phyloP scores from a whole-genome alignment of 2,329 filamentous ascomycete species.

The Pseudogymnoascus sp. region DNA sequence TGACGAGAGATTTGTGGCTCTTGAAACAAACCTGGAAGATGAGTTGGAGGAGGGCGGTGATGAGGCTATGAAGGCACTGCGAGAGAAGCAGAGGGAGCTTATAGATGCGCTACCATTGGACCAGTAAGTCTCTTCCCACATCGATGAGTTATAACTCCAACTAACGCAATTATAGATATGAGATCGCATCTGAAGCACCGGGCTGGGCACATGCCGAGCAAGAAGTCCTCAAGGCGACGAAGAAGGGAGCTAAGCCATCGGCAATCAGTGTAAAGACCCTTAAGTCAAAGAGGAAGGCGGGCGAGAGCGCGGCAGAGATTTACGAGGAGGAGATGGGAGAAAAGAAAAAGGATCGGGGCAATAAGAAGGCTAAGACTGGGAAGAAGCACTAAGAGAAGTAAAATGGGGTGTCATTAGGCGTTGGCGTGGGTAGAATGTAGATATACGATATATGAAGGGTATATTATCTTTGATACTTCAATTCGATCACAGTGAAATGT shows the following conservation, averaged over 20 bases:
- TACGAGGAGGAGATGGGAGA: constrained; percentile 53
- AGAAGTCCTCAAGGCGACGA: constrained; percentile 53
- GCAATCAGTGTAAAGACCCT: constrained; percentile 77
- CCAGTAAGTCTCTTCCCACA: constrained; percentile 48
- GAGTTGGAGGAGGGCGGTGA: constrained; percentile 80
- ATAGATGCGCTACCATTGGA: constrained; percentile 88
- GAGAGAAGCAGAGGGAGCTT: constrained; percentile 74
- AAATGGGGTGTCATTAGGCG: constrained; percentile 2
- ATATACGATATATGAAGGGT: constrained; percentile 1
- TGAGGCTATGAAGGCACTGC: constrained; percentile 61
- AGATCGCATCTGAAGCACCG: constrained; percentile 53
- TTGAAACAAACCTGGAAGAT: constrained; percentile 65
- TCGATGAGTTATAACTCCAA: background rate
- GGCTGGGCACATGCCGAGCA: constrained; percentile 67
- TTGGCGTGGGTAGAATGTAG: constrained; percentile 1
- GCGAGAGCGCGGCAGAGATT: constrained; percentile 49
- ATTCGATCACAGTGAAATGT: background rate
- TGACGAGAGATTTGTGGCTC: constrained; percentile 58
- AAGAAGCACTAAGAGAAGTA: constrained; percentile 18
- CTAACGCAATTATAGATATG: constrained; percentile 43
- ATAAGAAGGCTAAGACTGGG: constrained; percentile 47
- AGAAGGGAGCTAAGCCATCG: constrained; percentile 47
- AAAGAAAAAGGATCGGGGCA: constrained; percentile 33
- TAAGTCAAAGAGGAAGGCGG: constrained; percentile 69
- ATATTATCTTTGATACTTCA: constrained; percentile 7